phyloP scores from a whole-genome alignment of 345 rosid genomes.

The Pistacia atlantica region DNA sequence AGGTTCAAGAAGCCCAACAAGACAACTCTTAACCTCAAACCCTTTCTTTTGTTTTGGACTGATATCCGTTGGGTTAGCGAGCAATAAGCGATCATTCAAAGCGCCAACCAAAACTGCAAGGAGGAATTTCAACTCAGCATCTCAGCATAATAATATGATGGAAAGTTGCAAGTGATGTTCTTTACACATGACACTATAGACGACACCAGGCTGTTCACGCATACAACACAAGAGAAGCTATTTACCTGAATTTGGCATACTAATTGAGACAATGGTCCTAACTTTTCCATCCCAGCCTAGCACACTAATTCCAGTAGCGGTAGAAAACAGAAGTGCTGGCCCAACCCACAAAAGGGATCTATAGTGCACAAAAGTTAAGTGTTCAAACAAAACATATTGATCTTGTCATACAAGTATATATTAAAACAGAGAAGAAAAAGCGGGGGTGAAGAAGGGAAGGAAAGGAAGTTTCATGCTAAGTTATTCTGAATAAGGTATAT shows the following conservation, averaged over 20 bases:
- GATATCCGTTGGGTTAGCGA: conserved; percentile 81
- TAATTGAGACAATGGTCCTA: conserved; percentile 82
- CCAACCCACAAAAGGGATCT: conserved; percentile 99
- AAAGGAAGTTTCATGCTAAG: conserved; percentile 15
- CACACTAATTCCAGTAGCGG: conserved; percentile 75
- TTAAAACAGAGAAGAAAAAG: neutral
- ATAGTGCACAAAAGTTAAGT: conserved; percentile 68
- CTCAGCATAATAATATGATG: conserved; percentile 17
- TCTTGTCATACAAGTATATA: conserved; percentile 7
- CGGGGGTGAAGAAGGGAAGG: neutral
- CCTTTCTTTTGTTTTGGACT: conserved; percentile 89
- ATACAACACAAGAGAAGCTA: conserved; percentile 19
- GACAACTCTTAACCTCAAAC: conserved; percentile 86
- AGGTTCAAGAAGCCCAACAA: conserved; percentile 96
- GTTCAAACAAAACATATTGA: conserved; percentile 25
- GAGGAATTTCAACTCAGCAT: conserved; percentile 24
- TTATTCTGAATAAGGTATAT: neutral
- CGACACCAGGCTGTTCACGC: neutral
- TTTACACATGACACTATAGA: neutral
- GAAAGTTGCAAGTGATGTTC: conserved; percentile 10
- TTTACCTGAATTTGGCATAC: conserved; percentile 88
- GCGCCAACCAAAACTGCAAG: conserved; percentile 85
- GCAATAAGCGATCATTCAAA: conserved; percentile 84
- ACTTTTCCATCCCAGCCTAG: conserved; percentile 99
- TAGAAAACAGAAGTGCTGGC: conserved; percentile 94